Evolutionary conservation across 75 land plant genomes (phyloP).

Genomic region (Selaginella moellendorffii): DNA sequence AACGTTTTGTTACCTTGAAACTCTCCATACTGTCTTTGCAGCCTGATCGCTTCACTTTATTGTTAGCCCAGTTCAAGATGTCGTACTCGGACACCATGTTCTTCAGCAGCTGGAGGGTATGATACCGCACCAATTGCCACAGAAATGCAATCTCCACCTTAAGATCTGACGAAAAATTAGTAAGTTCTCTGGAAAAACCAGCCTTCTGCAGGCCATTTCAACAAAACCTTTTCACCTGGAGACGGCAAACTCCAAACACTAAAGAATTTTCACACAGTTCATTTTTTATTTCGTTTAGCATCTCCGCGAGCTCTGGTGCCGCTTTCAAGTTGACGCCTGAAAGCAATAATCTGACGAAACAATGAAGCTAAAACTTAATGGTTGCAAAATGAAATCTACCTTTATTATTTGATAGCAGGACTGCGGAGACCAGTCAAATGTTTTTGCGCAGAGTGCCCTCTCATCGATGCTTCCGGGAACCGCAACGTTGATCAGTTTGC

Average conservation of each 20-base stretch:
- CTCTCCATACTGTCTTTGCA: neutral
- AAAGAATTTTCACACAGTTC: neutral
- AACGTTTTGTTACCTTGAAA: constrained; percentile 1
- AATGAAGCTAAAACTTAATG: too few relatives aligned
- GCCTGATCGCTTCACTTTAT: constrained; percentile 3
- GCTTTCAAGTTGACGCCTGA: neutral
- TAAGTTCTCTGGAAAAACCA: neutral
- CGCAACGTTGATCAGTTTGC: neutral
- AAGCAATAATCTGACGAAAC: neutral
- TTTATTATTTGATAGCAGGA: neutral
- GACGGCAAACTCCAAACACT: too few relatives aligned
- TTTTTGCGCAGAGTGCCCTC: neutral
- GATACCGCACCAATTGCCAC: constrained; percentile 1
- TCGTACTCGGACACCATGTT: neutral
- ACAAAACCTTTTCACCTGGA: neutral
- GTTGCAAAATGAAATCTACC: too few relatives aligned
- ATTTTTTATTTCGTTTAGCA: neutral
- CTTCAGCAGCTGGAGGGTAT: neutral
- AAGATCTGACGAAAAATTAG: neutral
- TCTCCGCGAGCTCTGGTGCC: neutral
- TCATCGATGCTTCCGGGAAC: constrained; percentile 5
- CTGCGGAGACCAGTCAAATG: neutral
- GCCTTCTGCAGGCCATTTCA: neutral
- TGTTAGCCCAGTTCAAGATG: neutral
- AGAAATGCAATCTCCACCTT: neutral